Conservation (phyloP, 108 stramenopile genomes). For the Seminavis robusta region DNA sequence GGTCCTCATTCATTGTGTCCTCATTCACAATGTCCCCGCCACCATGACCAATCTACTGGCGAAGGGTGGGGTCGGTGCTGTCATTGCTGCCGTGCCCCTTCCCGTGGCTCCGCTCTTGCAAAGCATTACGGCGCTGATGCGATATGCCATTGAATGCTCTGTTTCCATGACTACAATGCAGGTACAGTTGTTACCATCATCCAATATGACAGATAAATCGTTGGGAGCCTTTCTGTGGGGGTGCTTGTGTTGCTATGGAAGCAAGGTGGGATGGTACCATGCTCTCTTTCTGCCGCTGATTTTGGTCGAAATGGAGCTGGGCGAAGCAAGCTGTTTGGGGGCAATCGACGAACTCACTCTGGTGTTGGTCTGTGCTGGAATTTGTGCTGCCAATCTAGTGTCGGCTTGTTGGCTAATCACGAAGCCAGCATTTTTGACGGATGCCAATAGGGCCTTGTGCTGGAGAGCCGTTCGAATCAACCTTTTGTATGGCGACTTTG, state of each 20-base stretch:
- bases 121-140: slow-evolving; percentile 12
- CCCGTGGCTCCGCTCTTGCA: slow-evolving; percentile 12
- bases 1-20: slow-evolving; percentile 35
- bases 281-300: slow-evolving; percentile 67
- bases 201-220: not conserved
- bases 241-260: slow-evolving; percentile 64
- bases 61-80: slow-evolving; percentile 44
- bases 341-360: slow-evolving; percentile 72
- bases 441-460: slow-evolving; percentile 20
- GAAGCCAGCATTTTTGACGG: not conserved
- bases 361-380: slow-evolving; percentile 74
- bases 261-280: slow-evolving; percentile 81
- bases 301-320: slow-evolving; percentile 75
- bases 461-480: slow-evolving; percentile 62
- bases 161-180: not conserved
- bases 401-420: too few relatives aligned
- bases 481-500: slow-evolving; percentile 75
- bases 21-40: slow-evolving; percentile 54
- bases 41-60: slow-evolving; percentile 67
- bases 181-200: too few relatives aligned
- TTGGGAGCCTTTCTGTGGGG: slow-evolving; percentile 23
- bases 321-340: slow-evolving; percentile 57
- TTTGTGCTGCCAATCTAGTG: slow-evolving; percentile 52
- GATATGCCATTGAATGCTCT: slow-evolving; percentile 1
- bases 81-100: slow-evolving; percentile 36